Evolutionary conservation across 2,329 filamentous ascomycete genomes (phyloP).

Genomic region (Trichoderma endophyticum): DNA sequence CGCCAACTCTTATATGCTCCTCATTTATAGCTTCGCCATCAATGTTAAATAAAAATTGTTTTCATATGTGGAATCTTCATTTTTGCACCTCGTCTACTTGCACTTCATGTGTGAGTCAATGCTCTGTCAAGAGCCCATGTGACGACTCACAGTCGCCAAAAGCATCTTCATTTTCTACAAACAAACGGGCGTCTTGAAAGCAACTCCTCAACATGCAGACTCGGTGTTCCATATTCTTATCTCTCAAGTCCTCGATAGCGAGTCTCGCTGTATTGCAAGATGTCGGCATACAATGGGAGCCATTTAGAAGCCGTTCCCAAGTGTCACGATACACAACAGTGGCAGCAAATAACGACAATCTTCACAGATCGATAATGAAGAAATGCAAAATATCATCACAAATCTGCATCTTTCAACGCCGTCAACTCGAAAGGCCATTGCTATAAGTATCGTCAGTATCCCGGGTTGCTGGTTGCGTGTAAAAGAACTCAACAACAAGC

Average conservation of each 20-base stretch:
- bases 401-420: neutral
- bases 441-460: neutral
- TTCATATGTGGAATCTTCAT: neutral
- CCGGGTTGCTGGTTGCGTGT: neutral
- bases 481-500: neutral
- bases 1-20: neutral
- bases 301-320: constrained; percentile 3
- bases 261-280: neutral
- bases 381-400: neutral
- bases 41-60: neutral
- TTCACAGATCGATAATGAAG: neutral
- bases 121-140: neutral
- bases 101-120: constrained; percentile 1
- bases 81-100: neutral
- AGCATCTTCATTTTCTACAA: neutral
- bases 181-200: neutral
- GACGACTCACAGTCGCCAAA: neutral
- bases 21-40: neutral
- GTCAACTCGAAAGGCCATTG: neutral
- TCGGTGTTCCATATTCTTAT: neutral
- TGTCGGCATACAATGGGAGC: neutral
- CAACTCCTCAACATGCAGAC: neutral
- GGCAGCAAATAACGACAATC: neutral
- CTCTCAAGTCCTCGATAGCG: neutral
- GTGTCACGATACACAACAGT: constrained; percentile 17